Evolutionary conservation across 23 red algal genomes (phyloP), one percentile per base, ranked within the genome.

Genomic region (Gracilaria vermiculophylla): DNA sequence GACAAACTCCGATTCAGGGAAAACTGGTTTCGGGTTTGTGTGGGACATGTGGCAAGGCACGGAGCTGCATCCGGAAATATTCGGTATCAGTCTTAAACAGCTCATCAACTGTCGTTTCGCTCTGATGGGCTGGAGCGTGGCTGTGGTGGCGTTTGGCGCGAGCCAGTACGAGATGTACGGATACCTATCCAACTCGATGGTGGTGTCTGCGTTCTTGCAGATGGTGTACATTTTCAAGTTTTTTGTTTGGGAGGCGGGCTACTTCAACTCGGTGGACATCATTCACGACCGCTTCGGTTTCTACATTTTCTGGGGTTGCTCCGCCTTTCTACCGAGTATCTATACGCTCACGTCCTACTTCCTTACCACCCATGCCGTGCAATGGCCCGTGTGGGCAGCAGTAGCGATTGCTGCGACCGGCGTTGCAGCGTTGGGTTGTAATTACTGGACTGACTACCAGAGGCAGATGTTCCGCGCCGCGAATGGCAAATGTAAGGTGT

Each of bases 181-280:
- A 19, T 81, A 45, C 49, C 9, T 95, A 17, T 91, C 85, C 32
- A 95, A 91, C 43, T 81, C 78, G 9, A 95, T 95, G 93, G 45
- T 72, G 0, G 81, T 95, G 47, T 90, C 93, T 20, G 51, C 69
- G 0, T 53, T 82, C 53, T 64, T 95, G 55, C 93, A 95, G 62
- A 53, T 85, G 57, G 56, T 95, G 69, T 95, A 95, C 52, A 91
- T 90, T 69, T 80, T 78, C 85, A 90, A 95, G 84, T 95, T 95
- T 44, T 95, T 95, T 36, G 49, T 85, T 5, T 90, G 93, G 83
- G 93, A 95, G 72, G 87, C 29, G 28, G 83, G 93, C 29, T 95
- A 95, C 35, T 91, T 95, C 66, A 93, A 93, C 70, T 92, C 88
- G 20, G 80, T 91, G 14, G 93, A 95, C 64, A 95, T 95, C 44